Percentiles rank a stretch among this genome's conserved stretches.
phyloP scores from a whole-genome alignment of 1,139 yeast species.

The Maudiozyma humilis region DNA sequence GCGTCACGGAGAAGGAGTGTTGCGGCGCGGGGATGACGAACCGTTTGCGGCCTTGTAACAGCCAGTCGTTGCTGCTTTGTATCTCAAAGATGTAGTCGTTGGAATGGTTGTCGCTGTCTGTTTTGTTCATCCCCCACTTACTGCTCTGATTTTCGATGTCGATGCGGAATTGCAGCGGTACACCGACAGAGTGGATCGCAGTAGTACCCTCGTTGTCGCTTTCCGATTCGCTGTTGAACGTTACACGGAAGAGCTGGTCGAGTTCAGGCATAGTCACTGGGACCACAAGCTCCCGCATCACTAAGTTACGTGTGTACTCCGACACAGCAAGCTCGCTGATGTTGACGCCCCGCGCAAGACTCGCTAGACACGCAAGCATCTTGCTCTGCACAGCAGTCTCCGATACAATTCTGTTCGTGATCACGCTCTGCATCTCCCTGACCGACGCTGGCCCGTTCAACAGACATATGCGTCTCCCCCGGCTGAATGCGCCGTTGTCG shows the following conservation, averaged over 20 bases:
- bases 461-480: conserved; percentile 11
- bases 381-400: conserved; percentile 10
- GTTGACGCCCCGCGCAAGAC: conserved; percentile 14
- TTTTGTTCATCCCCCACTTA: conserved; percentile 14
- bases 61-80: conserved; percentile 27
- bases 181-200: conserved; percentile 14
- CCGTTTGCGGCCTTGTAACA: conserved; percentile 28
- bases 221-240: conserved; percentile 9
- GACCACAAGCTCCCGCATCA: conserved; percentile 17
- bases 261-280: conserved; percentile 26
- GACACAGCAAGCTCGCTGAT: conserved; percentile 17
- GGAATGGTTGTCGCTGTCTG: not conserved
- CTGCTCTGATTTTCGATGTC: conserved; percentile 15
- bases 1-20: conserved; percentile 36
- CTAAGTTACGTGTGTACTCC: conserved; percentile 17
- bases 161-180: conserved; percentile 16
- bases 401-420: conserved; percentile 8
- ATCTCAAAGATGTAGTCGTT: conserved; percentile 18
- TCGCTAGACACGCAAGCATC: conserved; percentile 16
- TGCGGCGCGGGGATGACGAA: conserved; percentile 12
- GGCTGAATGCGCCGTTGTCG: conserved; percentile 17
- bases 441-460: not conserved
- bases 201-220: not conserved
- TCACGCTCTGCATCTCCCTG: not conserved
- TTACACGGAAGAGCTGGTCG: conserved; percentile 20